Conservation (phyloP, 192 early-diverging fungal genomes). For the Linnemannia elongata region DNA sequence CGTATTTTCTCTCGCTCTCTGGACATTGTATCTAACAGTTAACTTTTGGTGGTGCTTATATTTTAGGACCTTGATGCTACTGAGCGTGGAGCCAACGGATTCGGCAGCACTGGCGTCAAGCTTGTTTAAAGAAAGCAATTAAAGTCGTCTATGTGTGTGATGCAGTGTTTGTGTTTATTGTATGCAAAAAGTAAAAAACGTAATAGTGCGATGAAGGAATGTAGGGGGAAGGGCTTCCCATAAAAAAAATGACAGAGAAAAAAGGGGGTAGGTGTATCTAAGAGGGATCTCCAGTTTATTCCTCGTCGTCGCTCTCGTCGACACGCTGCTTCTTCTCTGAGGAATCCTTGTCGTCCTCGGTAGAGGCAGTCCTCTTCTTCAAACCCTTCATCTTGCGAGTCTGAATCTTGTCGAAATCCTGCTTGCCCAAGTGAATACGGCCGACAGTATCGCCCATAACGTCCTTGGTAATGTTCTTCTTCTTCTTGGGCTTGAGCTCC, state of each 20-base stretch:
- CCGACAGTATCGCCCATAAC: conserved; percentile 94
- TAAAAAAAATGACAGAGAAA: neutral
- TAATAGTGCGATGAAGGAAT: neutral
- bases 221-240: neutral
- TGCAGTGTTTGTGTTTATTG: conserved; percentile 1
- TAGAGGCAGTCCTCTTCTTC: conserved; percentile 69
- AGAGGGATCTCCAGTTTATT: conserved; percentile 27
- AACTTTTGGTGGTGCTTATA: too few relatives aligned
- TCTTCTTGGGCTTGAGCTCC: conserved; percentile 87
- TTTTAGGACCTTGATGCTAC: conserved; percentile 64
- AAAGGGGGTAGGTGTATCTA: neutral
- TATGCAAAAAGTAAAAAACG: neutral
- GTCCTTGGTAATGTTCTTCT: conserved; percentile 93
- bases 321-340: conserved; percentile 59
- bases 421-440: conserved; percentile 91
- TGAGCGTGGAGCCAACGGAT: conserved; percentile 74
- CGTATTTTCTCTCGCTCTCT: neutral
- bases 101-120: conserved; percentile 77
- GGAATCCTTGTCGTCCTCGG: conserved; percentile 41
- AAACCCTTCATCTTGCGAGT: conserved; percentile 99
- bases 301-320: conserved; percentile 56
- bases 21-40: neutral
- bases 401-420: conserved; percentile 93
- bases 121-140: neutral
- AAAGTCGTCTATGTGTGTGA: neutral